phyloP scores from a whole-genome alignment of 352 stramenopile genomes.

The Achlya hypogyna region DNA sequence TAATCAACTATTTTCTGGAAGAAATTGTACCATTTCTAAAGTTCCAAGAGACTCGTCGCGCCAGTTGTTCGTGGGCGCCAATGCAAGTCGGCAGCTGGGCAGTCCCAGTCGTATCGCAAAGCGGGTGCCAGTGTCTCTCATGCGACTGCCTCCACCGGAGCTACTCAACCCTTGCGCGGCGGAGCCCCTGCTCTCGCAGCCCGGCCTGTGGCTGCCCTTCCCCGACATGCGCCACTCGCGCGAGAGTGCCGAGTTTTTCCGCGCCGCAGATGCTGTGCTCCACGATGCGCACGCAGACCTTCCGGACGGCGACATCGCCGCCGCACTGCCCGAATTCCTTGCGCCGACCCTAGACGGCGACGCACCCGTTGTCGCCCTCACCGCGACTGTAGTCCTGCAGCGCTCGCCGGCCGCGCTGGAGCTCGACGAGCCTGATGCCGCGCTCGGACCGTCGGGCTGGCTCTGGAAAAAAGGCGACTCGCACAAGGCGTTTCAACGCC shows the following conservation, averaged over 20 bases:
- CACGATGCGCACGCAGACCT: too few species aligned
- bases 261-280: neutral
- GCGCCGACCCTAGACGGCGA: neutral
- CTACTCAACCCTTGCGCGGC: neutral
- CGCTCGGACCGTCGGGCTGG: neutral
- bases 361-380: neutral
- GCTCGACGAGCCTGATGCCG: neutral
- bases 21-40: neutral
- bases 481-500: slow-evolving; percentile 71
- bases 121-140: neutral
- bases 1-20: too few species aligned
- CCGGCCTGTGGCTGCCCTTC: neutral
- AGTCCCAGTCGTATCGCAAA: neutral
- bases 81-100: neutral
- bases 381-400: neutral
- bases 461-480: slow-evolving; percentile 35
- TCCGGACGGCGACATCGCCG: too few species aligned
- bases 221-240: neutral
- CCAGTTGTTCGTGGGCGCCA: neutral
- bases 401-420: too few species aligned
- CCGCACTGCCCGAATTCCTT: neutral
- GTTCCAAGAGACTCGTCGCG: too few species aligned
- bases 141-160: neutral
- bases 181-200: neutral
- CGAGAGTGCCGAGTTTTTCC: neutral